Base-by-base conservation (phyloP, 345 rosid species). In the Eucalyptus tenuipes region DNA sequence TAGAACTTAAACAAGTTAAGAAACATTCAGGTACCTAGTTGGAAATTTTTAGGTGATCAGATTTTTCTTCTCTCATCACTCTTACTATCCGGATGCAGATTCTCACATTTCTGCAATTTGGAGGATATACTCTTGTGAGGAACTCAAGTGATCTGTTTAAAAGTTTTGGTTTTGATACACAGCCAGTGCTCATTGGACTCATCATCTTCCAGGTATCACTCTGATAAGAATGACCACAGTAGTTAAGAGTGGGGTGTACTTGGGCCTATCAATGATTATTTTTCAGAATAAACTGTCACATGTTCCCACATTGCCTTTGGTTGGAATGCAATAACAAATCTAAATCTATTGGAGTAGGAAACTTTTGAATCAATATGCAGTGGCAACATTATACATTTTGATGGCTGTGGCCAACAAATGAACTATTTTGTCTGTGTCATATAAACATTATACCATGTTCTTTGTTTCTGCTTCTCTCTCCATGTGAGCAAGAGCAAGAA, bases 61-160 rank as follows among this genome's bases (percentile, higher is more conserved):
- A 71, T 71, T 75, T 71, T 37, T 71, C 5, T 12, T 37, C 24
- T 75, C 47, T 75, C 84, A 22, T 37, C 44, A 75, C 84, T 75
- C 25, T 75, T 75, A 40, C 47, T 75, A 20, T 40, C 13, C 2
- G 29, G 84, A 40, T 86, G 92, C 96, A 98, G 99, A 93, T 97
- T 85, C 99, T 97, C 91, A 94, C 99, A 13, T 90, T 98, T 66
- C 92, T 96, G 92, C 99, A 97, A 89, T 98, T 96, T 88, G 99
- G 99, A 92, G 99, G 99, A 89, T 97, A 97, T 91, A 95, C 99
- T 86, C 99, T 98, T 90, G 99, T 98, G 89, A 96, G 99, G 93
- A 98, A 97, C 92, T 97, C 99, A 44, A 92, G 92, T 68, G 99
- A 96, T 92, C 98, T 98, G 90, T 97, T 98, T 91, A 93, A 89